Percentiles rank a stretch among this genome's conserved stretches.
Conservation (phyloP, 177 flowering plant species). For the Vitis hybrid region DNA sequence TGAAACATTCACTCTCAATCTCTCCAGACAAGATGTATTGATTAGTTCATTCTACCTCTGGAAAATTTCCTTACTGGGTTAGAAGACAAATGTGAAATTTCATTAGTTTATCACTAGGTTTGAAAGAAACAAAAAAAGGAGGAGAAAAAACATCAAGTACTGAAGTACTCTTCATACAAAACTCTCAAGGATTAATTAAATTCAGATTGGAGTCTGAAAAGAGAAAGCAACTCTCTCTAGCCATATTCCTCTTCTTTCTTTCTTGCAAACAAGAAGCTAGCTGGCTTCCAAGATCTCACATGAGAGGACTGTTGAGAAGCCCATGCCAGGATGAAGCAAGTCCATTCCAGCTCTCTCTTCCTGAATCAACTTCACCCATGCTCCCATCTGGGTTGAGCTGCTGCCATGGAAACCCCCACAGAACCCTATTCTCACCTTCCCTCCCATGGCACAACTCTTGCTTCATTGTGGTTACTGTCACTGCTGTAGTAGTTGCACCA, state of each 20-base stretch:
- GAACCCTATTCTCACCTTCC: slow-evolving; percentile 29
- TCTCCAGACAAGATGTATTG: neutral
- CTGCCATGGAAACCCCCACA: slow-evolving; percentile 77
- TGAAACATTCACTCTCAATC: slow-evolving; percentile 28
- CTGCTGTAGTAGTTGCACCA: slow-evolving; percentile 31
- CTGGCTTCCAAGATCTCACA: slow-evolving; percentile 30
- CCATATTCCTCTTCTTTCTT: slow-evolving; percentile 5
- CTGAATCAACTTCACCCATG: slow-evolving; percentile 37
- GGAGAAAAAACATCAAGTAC: slow-evolving; percentile 1
- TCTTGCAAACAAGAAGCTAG: neutral
- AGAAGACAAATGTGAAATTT: slow-evolving; percentile 20
- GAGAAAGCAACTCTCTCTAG: neutral
- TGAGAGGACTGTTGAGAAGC: slow-evolving; percentile 59
- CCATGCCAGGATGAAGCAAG: slow-evolving; percentile 59
- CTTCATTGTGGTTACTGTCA: slow-evolving; percentile 42
- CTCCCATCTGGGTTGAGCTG: slow-evolving; percentile 30
- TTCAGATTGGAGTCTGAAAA: slow-evolving; percentile 3
- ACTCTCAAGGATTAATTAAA: slow-evolving; percentile 6
- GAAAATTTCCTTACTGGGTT: slow-evolving; percentile 11
- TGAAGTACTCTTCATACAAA: slow-evolving; percentile 12
- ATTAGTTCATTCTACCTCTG: neutral
- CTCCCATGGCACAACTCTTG: slow-evolving; percentile 40
- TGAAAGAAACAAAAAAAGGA: slow-evolving; percentile 3
- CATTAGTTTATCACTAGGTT: slow-evolving; percentile 22
- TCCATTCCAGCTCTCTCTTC: slow-evolving; percentile 65